A percentile compares a stretch with the other conserved stretches of the same genome.
These are phyloP conservation scores for Pseudogymnoascus sp. DNA, from an alignment of 2,329 filamentous ascomycete species.

Conservation along the genomic window DNA sequence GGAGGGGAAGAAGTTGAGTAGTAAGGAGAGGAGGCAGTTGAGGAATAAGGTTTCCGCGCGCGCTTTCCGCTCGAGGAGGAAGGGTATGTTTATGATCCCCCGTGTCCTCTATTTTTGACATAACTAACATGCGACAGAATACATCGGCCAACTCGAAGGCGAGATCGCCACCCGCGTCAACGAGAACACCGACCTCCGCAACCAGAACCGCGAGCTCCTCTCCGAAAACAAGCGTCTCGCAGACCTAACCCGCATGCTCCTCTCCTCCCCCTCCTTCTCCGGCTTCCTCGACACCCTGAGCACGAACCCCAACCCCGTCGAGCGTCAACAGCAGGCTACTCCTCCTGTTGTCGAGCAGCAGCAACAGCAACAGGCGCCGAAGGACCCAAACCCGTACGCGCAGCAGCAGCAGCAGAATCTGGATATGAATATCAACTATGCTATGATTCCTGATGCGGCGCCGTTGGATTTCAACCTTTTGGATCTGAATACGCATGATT, in stretches of 20 bases:
- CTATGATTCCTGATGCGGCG: conserved; percentile 75
- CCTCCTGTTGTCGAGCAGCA: conserved; percentile 26
- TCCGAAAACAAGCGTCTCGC: conserved; percentile 80
- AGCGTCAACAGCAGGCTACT: conserved; percentile 33
- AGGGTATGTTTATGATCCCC: conserved; percentile 57
- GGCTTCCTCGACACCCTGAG: conserved; percentile 69
- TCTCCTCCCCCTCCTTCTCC: conserved; percentile 75
- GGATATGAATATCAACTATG: conserved; percentile 66
- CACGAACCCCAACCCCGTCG: conserved; percentile 45
- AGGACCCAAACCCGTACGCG: conserved; percentile 59
- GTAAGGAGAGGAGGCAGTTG: conserved; percentile 94
- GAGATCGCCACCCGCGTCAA: conserved; percentile 79
- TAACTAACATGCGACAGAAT: conserved; percentile 66
- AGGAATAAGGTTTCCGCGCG: conserved; percentile 98
- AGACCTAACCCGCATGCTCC: conserved; percentile 72
- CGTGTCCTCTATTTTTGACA: conserved; percentile 6
- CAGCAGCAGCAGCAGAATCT: conserved; percentile 45
- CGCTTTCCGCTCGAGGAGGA: conserved; percentile 94
- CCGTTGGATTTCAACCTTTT: conserved; percentile 68
- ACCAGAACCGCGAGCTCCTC: conserved; percentile 71
- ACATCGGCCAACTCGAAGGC: conserved; percentile 87
- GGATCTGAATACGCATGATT: conserved; percentile 49
- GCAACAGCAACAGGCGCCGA: conserved; percentile 36
- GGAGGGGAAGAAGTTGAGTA: conserved; percentile 97
- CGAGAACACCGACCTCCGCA: conserved; percentile 73